phyloP scores from a whole-genome alignment of 2,329 filamentous ascomycete species.

The Fusarium keratoplasticum region DNA sequence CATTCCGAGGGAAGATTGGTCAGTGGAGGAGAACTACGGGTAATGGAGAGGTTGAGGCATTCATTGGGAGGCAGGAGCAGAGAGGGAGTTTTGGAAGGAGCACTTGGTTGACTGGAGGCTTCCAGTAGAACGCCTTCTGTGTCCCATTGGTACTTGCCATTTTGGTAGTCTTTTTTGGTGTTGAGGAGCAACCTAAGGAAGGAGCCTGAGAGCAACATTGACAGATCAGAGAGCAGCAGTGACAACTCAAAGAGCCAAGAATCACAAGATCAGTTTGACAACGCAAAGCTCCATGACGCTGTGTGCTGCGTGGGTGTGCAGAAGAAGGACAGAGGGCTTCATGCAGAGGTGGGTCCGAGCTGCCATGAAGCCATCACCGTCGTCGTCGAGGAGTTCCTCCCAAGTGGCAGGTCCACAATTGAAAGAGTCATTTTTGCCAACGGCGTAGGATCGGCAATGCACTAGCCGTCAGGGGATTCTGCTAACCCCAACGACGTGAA shows the following conservation, averaged over 20 bases:
- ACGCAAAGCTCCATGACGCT: not conserved
- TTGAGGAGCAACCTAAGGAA: not conserved
- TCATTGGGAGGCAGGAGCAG: not conserved
- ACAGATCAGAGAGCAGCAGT: not conserved
- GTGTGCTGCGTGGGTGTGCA: not conserved
- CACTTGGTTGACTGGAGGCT: not conserved
- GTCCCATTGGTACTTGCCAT: conserved; percentile 7
- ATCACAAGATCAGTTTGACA: not conserved
- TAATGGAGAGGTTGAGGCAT: not conserved
- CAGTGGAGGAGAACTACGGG: not conserved
- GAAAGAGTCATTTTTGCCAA: conserved; percentile 4
- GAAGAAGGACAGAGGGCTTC: not conserved
- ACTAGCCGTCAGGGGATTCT: conserved; percentile 6
- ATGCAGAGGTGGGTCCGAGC: not conserved
- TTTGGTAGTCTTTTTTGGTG: not conserved
- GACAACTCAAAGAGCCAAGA: not conserved
- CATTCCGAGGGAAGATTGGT: conserved; percentile 26
- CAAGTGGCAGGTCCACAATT: conserved; percentile 8
- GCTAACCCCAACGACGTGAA: not conserved
- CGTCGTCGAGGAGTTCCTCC: not conserved
- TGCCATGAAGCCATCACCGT: conserved; percentile 18
- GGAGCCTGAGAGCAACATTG: not conserved
- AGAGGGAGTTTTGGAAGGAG: not conserved
- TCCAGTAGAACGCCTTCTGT: not conserved
- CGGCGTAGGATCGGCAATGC: conserved; percentile 15